Percentiles rank a stretch among this genome's conserved stretches.
Evolutionary conservation across 768 basidiomycete genomes (phyloP).

Genomic region (Exidia glandulosa): DNA sequence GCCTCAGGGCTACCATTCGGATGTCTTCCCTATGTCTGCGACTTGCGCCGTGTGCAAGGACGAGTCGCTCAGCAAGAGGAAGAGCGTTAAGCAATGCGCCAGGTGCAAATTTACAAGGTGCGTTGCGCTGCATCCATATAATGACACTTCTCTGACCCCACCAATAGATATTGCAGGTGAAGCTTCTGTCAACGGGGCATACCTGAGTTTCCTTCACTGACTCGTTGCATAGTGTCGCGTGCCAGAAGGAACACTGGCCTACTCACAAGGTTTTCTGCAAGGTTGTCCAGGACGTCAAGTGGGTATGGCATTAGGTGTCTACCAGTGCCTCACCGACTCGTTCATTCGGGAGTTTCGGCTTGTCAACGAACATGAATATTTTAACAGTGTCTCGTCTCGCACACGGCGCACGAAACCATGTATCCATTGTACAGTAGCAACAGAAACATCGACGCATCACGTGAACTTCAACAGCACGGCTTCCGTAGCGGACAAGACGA

Average conservation of each 20-base stretch:
- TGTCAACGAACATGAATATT: background rate
- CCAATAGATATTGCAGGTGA: background rate
- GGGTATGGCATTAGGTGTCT: background rate
- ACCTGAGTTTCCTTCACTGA: background rate
- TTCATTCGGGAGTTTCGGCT: no score
- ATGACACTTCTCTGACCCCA: no score
- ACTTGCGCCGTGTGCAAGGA: background rate
- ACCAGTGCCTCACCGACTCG: no score
- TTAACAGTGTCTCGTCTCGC: background rate
- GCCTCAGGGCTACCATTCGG: no score
- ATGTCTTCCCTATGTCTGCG: background rate
- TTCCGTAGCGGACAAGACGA: background rate
- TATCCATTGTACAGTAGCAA: background rate
- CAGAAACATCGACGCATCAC: background rate
- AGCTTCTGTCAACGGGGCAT: background rate
- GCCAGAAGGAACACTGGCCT: background rate
- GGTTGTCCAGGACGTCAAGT: background rate
- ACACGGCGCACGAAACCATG: background rate
- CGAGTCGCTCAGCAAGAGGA: background rate
- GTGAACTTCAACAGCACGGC: background rate
- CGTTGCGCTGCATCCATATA: background rate
- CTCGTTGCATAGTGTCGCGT: background rate
- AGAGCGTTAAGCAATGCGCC: background rate
- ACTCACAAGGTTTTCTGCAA: background rate
- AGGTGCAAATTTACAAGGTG: background rate